These are phyloP conservation scores for Ceratocystis cacaofunesta DNA, from an alignment of 2,329 filamentous ascomycete genomes.

Conservation along the genomic window DNA sequence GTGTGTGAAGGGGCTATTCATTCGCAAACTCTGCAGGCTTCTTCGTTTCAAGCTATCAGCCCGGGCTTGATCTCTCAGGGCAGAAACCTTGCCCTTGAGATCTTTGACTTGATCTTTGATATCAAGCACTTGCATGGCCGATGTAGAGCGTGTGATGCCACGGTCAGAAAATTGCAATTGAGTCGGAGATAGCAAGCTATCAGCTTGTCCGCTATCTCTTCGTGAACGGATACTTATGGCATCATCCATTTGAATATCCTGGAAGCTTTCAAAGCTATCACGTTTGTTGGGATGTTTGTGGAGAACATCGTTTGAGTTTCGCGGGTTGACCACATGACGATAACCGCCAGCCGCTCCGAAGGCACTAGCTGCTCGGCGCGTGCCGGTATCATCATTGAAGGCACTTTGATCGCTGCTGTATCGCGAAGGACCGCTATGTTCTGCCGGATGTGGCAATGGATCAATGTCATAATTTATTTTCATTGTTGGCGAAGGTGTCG, in stretches of 20 bases:
- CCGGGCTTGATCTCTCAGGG: slow-evolving; percentile 59
- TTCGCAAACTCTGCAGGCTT: slow-evolving; percentile 60
- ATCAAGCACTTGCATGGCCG: slow-evolving; percentile 55
- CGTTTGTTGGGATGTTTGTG: slow-evolving; percentile 18
- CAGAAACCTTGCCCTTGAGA: slow-evolving; percentile 72
- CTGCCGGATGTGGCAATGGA: slow-evolving; percentile 19
- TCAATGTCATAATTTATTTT: slow-evolving; percentile 23
- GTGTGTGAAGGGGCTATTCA: slow-evolving; percentile 65
- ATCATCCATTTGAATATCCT: slow-evolving; percentile 42
- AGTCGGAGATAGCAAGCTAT: slow-evolving; percentile 30
- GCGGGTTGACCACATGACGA: slow-evolving; percentile 27
- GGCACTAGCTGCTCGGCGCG: slow-evolving; percentile 48
- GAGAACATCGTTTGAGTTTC: slow-evolving; percentile 13
- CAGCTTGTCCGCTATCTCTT: slow-evolving; percentile 5
- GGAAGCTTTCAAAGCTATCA: slow-evolving; percentile 26
- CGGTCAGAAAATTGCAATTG: slow-evolving; percentile 30
- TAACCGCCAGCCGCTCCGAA: slow-evolving; percentile 44
- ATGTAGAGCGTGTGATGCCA: slow-evolving; percentile 49
- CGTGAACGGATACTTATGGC: slow-evolving; percentile 17
- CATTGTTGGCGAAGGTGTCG: slow-evolving; percentile 36
- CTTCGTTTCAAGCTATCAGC: slow-evolving; percentile 65
- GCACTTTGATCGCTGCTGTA: slow-evolving; percentile 42
- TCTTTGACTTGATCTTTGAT: slow-evolving; percentile 76
- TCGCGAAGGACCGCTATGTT: slow-evolving; percentile 35
- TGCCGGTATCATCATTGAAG: slow-evolving; percentile 21